Conservation (phyloP, 2,329 filamentous ascomycete genomes). For the Botrytis deweyae region DNA sequence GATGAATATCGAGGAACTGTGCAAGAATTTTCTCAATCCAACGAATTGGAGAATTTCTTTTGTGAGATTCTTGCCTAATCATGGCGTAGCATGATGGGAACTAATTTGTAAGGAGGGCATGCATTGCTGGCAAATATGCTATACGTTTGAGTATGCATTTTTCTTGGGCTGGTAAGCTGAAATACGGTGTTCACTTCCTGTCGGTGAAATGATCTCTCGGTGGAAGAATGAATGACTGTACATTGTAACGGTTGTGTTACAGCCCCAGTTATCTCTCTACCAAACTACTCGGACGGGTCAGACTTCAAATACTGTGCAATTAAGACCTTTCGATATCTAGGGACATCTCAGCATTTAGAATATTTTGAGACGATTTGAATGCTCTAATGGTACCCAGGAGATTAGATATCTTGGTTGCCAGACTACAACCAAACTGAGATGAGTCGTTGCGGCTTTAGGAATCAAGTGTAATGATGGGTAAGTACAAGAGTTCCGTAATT, state of each 20-base stretch:
- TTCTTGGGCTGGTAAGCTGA: neutral
- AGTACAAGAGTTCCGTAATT: neutral
- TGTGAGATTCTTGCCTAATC: neutral
- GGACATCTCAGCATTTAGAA: neutral
- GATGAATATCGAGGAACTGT: neutral
- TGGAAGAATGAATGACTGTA: neutral
- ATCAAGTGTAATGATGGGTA: neutral
- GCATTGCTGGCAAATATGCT: fast-evolving
- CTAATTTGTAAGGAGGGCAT: neutral
- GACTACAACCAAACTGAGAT: too few species aligned
- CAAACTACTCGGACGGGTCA: too few species aligned
- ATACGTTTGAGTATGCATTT: too few species aligned
- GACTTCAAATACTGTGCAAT: neutral
- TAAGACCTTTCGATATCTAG: neutral
- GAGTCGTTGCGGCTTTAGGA: neutral
- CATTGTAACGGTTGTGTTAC: neutral
- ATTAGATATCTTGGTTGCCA: neutral
- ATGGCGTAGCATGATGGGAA: neutral
- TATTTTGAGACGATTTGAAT: neutral
- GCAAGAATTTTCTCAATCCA: neutral
- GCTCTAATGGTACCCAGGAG: fast-evolving
- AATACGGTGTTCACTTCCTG: neutral
- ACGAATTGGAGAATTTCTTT: neutral
- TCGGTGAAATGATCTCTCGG: neutral
- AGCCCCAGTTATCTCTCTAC: fast-evolving